Base-by-base conservation (phyloP, 768 basidiomycete species). In the Lactifluus volemus region DNA sequence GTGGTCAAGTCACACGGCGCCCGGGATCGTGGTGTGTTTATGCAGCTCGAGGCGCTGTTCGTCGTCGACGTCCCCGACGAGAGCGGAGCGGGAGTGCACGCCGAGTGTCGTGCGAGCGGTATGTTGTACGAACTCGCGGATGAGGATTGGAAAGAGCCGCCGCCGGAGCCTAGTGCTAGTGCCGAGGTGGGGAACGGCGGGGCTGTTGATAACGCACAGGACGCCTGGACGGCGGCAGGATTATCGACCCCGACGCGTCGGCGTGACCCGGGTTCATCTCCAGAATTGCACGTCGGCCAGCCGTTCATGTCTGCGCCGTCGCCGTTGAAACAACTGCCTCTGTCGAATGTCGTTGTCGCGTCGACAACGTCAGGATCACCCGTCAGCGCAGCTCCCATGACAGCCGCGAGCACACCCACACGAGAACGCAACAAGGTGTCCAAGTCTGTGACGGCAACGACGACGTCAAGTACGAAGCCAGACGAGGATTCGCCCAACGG, bases 81-180 rank as follows among this genome's bases (percentile, higher is more conserved):
- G 25, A 73, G 78, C 41, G 81, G 81, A 4, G 67, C 68, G 4
- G 72, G 68, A 9, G 68, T 70, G 36, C 78, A 73, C 38, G 78
- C 74, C 67, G 85, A 89, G 69, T 84, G 84, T 50, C 76, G 88
- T 63, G 82, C 80, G n/a, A 78, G 80, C 60, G 90, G 90, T 14
- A 81, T 81, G 79, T 71, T 92, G 53, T 92, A 85, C 64, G 90
- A 92, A 70, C 76, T 92, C 36, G 89, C 82, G 2, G 90, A 91
- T 61, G 75, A 78, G 53, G 87, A 86, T 59, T 92, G 84, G 84
- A 83, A 80, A 49, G 82, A 64, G 32, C 29, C 61, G 9, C 49
- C 21, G 25, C 57, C 67, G 14, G 47, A 58, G 36, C 39, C 55
- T 21, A 56, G 21, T 14, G 50, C 55, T 21, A 56, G 21, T 14